Conservation (phyloP, 2,329 filamentous ascomycete genomes). For the Dactylellina sp. region DNA sequence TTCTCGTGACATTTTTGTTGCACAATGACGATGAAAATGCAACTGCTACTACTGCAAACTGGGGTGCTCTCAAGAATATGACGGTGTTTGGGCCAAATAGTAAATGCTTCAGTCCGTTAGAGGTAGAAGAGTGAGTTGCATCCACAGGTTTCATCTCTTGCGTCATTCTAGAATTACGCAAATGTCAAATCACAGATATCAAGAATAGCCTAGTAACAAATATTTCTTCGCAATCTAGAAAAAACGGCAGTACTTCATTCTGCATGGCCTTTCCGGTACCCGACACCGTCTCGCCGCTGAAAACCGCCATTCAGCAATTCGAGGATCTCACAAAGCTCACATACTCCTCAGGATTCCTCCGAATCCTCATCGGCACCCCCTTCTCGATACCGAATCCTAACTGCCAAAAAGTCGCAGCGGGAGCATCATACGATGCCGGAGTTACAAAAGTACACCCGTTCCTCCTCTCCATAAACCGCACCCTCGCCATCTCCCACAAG, state of each 20-base stretch:
- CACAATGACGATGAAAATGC: constrained; percentile 39
- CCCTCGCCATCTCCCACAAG: constrained; percentile 40
- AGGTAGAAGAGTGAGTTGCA: constrained; percentile 51
- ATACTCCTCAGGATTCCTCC: constrained; percentile 50
- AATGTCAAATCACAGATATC: neutral
- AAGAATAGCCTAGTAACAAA: neutral
- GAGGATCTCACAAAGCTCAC: constrained; percentile 53
- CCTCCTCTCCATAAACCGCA: constrained; percentile 46
- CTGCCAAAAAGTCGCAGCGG: neutral
- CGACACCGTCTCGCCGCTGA: constrained; percentile 48
- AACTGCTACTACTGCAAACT: constrained; percentile 41
- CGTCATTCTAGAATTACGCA: neutral
- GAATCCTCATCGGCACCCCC: constrained; percentile 41
- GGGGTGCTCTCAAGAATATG: constrained; percentile 49
- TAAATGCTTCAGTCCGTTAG: constrained; percentile 51
- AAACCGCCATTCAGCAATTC: constrained; percentile 55
- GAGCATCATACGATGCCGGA: neutral
- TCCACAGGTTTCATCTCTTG: neutral
- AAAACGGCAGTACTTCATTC: constrained; percentile 51
- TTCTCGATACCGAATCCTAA: constrained; percentile 44
- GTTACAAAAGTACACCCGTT: constrained; percentile 50
- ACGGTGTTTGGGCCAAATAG: constrained; percentile 53
- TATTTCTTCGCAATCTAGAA: constrained; percentile 26
- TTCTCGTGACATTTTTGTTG: constrained; percentile 46
- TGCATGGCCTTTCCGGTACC: constrained; percentile 56